Evolutionary conservation across 2,329 filamentous ascomycete genomes (phyloP).

Genomic region (Penicillium hesseltinei): DNA sequence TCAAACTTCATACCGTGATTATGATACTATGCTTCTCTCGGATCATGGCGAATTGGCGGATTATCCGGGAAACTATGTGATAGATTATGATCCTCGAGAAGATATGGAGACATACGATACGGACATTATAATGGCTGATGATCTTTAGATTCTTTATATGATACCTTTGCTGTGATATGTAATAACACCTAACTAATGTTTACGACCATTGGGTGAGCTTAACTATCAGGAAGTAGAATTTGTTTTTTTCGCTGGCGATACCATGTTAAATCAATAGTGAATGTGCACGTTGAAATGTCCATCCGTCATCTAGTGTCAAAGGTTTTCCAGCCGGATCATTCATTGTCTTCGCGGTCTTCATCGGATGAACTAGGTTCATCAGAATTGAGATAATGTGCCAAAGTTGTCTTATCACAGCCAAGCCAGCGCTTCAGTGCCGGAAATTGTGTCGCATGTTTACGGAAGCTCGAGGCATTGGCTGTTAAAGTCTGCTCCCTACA

Average conservation of each 20-base stretch:
- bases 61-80: background rate
- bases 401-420: too few species aligned
- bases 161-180: background rate
- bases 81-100: background rate
- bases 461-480: too few species aligned
- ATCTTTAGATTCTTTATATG: background rate
- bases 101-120: background rate
- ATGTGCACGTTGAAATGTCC: too few species aligned
- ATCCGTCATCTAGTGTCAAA: too few species aligned
- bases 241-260: background rate
- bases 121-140: slow-evolving; percentile 4
- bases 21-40: slow-evolving; percentile 1
- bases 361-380: too few species aligned
- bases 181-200: background rate
- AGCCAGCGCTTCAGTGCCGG: too few species aligned
- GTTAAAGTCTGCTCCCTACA: too few species aligned
- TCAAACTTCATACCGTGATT: background rate
- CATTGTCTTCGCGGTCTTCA: too few species aligned
- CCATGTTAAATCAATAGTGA: background rate
- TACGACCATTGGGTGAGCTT: background rate
- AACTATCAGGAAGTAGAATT: background rate
- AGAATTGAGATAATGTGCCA: too few species aligned
- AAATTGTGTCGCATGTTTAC: too few species aligned
- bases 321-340: too few species aligned
- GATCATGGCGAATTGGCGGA: background rate